Evolutionary conservation across 1,139 yeast species (phyloP).

Genomic region (Trichomonascaceae sp.): DNA sequence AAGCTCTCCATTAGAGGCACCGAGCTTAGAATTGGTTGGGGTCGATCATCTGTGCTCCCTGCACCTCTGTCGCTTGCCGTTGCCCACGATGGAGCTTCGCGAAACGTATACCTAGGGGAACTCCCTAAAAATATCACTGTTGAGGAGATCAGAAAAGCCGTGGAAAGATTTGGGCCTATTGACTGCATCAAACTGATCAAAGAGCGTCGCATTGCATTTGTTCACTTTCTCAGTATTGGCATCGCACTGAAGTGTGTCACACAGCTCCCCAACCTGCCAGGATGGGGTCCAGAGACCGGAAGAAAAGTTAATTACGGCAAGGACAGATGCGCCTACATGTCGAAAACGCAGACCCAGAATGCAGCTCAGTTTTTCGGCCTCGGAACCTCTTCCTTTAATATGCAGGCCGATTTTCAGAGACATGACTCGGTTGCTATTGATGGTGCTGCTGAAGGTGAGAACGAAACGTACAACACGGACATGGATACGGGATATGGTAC

Average conservation of each 20-base stretch:
- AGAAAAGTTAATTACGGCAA: conserved; percentile 75
- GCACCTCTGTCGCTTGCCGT: conserved; percentile 63
- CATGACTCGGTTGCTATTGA: no score
- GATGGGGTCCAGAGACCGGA: conserved; percentile 43
- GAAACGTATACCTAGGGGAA: conserved; percentile 78
- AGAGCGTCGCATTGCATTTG: conserved; percentile 67
- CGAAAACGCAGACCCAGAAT: conserved; percentile 91
- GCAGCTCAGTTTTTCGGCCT: conserved; percentile 92
- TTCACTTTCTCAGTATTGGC: conserved; percentile 69
- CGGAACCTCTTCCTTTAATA: no score
- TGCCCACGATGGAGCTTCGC: conserved; percentile 76
- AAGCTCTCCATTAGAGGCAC: conserved; percentile 33
- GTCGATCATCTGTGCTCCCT: conserved; percentile 49
- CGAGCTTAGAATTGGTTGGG: conserved; percentile 49
- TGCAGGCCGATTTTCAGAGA: no score
- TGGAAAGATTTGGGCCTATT: conserved; percentile 64
- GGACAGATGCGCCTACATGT: conserved; percentile 72
- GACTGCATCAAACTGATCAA: conserved; percentile 65
- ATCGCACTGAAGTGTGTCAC: conserved; percentile 75
- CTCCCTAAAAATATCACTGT: conserved; percentile 47
- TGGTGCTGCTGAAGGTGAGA: conserved; percentile 88
- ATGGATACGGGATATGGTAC: no score
- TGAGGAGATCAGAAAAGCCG: conserved; percentile 49
- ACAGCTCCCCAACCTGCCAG: conserved; percentile 39
- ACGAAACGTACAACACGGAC: conserved; percentile 69